A percentile compares a stretch with the other conserved stretches of the same genome.
Conservation (phyloP, 2,329 filamentous ascomycete genomes). For the Diaporthe eres region DNA sequence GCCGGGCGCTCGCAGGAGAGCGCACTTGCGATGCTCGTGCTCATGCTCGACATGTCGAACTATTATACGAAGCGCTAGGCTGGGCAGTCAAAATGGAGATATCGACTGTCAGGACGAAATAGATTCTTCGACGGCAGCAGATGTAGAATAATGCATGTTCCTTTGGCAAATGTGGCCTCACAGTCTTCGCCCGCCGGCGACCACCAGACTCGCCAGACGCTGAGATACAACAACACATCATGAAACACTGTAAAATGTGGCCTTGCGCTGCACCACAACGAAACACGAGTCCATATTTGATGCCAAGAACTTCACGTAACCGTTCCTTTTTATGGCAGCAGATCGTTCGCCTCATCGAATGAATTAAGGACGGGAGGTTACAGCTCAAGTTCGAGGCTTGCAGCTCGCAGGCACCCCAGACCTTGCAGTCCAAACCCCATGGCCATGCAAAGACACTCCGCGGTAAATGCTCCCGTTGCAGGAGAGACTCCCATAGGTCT, state of each 20-base stretch:
- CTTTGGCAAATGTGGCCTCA: background rate
- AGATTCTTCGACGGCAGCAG: background rate
- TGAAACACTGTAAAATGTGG: conserved; percentile 3
- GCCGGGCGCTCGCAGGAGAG: conserved; percentile 63
- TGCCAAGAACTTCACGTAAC: background rate
- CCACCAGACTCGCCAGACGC: background rate
- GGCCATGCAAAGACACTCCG: background rate
- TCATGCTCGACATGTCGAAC: conserved; percentile 78
- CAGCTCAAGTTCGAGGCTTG: conserved; percentile 21
- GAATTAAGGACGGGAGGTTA: background rate
- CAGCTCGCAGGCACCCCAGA: conserved; percentile 18
- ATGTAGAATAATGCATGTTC: background rate
- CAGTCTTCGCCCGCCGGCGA: background rate
- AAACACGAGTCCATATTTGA: background rate
- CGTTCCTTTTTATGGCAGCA: conserved; percentile 2
- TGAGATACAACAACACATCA: background rate
- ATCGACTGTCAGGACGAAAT: background rate
- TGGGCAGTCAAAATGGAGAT: background rate
- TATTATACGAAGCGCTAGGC: conserved; percentile 65
- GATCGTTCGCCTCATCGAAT: conserved; percentile 4
- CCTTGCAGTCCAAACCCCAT: conserved; percentile 15
- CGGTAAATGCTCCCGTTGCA: conserved; percentile 12
- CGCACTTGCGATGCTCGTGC: conserved; percentile 76
- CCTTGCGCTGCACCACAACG: background rate
- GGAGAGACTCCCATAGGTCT: conserved; percentile 1